Conservation (phyloP, 2,329 filamentous ascomycete genomes). For the Arthroderma sp. region DNA sequence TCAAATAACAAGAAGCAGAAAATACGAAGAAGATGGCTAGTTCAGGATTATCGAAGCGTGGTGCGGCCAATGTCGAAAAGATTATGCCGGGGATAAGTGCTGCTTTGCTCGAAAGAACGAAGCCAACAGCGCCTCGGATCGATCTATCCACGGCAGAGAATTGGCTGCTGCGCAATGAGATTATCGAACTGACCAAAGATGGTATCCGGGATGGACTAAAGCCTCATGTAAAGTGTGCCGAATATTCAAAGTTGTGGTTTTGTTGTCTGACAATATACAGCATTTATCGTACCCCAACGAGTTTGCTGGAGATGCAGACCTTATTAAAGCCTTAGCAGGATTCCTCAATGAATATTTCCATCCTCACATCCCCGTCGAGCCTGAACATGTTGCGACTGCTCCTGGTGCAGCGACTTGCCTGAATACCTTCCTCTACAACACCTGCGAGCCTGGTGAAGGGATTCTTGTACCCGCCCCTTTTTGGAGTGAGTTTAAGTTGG, state of each 20-base stretch:
- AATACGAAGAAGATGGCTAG: background rate
- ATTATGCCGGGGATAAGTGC: background rate
- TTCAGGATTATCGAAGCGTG: background rate
- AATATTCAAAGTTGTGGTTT: background rate
- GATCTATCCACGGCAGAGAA: background rate
- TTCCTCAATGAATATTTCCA: background rate
- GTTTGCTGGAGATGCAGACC: background rate
- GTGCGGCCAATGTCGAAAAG: background rate
- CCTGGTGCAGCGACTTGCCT: background rate
- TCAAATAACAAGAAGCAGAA: background rate
- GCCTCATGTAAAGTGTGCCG: background rate
- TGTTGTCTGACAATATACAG: background rate
- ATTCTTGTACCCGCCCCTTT: background rate
- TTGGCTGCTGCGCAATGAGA: background rate
- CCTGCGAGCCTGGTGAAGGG: background rate
- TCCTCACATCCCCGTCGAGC: background rate
- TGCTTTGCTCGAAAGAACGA: background rate
- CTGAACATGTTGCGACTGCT: background rate
- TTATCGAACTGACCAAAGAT: background rate
- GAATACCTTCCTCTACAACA: background rate
- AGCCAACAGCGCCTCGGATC: background rate
- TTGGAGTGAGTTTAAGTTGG: background rate
- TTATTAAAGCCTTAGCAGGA: background rate
- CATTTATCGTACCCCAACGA: background rate
- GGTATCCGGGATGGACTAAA: background rate